These are phyloP conservation scores for Colletotrichum chlorophyti DNA, from an alignment of 2,329 filamentous ascomycete species.

Conservation along the genomic window DNA sequence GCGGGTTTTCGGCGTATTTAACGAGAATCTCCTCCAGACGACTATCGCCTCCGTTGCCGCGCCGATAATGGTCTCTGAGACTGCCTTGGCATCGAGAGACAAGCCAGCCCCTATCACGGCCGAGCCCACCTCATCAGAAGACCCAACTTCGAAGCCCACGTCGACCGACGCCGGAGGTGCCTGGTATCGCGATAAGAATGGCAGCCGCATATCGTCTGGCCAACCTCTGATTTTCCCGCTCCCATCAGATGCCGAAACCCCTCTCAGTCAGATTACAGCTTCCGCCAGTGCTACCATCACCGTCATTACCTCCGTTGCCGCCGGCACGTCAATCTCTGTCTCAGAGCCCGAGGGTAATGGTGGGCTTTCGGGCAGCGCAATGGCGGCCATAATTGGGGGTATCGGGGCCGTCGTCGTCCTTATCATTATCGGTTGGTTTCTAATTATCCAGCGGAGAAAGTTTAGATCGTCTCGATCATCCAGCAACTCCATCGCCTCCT, in stretches of 20 bases:
- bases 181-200: slow-evolving; percentile 9
- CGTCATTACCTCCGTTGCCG: not conserved
- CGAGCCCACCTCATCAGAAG: not conserved
- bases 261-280: no score
- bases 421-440: slow-evolving; percentile 31
- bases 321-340: not conserved
- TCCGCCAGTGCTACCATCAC: not conserved
- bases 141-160: not conserved
- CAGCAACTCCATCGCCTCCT: slow-evolving; percentile 17
- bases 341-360: not conserved
- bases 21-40: not conserved
- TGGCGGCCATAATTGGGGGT: slow-evolving; percentile 19
- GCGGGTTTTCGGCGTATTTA: not conserved
- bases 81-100: not conserved
- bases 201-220: not conserved
- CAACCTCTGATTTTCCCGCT: no score
- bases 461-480: slow-evolving; percentile 4
- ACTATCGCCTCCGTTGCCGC: slow-evolving; percentile 19
- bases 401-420: slow-evolving; percentile 28
- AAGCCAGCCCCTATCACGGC: not conserved
- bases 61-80: slow-evolving; percentile 6
- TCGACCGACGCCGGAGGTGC: slow-evolving; percentile 1
- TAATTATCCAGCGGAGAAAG: slow-evolving; percentile 22
- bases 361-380: not conserved
- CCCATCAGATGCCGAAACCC: not conserved